Evolutionary conservation across 805 yeast genomes (phyloP).

Genomic region (Ogataea allantospora): DNA sequence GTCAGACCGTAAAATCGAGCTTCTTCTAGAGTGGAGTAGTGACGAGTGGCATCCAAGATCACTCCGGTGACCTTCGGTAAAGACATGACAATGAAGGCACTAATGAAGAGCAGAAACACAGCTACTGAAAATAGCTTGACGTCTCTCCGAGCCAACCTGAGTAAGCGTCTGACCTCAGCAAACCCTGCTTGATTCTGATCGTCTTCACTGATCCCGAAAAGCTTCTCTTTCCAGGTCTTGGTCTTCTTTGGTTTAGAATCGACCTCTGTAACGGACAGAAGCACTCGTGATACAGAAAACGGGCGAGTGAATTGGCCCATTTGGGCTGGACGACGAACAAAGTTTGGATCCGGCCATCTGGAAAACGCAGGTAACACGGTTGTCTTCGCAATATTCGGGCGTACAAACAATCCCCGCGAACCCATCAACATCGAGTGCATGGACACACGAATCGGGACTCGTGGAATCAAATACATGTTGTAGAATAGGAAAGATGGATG

Average conservation of each 20-base stretch:
- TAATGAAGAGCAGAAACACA: constrained; percentile 41
- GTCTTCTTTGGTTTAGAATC: constrained; percentile 1
- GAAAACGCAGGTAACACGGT: not conserved
- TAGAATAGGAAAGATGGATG: not conserved
- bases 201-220: constrained; percentile 32
- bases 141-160: constrained; percentile 45
- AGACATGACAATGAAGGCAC: constrained; percentile 51
- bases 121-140: constrained; percentile 43
- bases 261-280: constrained; percentile 1
- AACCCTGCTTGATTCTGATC: constrained; percentile 35
- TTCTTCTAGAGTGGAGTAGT: constrained; percentile 26
- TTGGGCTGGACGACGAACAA: not conserved
- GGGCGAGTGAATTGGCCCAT: not conserved
- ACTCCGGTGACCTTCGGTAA: constrained; percentile 57
- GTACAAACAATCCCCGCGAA: not conserved
- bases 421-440: not conserved
- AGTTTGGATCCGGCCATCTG: not conserved
- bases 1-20: constrained; percentile 55
- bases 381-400: not conserved
- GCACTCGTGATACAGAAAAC: not conserved
- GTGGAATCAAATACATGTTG: constrained; percentile 3
- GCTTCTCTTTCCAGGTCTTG: constrained; percentile 29
- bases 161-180: constrained; percentile 39
- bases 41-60: constrained; percentile 49
- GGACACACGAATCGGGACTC: constrained; percentile 1